Percentiles rank a stretch among this genome's conserved stretches.
phyloP scores from a whole-genome alignment of 2,329 filamentous ascomycete genomes.

The Chrysosporium keratinophilum region DNA sequence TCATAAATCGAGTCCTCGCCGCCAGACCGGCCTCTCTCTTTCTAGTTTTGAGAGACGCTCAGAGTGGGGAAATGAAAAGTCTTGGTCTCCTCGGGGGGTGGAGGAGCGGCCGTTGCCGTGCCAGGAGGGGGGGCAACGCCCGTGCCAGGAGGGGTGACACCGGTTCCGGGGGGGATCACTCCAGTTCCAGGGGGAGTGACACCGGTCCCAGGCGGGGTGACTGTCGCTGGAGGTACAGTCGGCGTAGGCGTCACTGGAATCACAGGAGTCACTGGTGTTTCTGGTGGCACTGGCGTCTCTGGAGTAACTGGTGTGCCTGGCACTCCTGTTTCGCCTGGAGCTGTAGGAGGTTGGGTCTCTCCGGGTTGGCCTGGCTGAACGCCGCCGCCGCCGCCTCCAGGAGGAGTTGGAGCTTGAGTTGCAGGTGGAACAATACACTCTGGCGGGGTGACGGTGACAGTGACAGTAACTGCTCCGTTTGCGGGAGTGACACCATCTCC shows the following conservation, averaged over 20 bases:
- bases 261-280: not conserved
- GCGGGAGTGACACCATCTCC: not conserved
- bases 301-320: not conserved
- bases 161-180: not conserved
- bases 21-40: not conserved
- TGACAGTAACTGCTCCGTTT: not conserved
- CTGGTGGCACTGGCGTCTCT: not conserved
- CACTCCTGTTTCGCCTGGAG: not conserved
- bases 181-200: not conserved
- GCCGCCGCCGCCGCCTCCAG: not conserved
- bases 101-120: not conserved
- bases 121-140: not conserved
- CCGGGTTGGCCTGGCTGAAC: not conserved
- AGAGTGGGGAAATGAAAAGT: slow-evolving; percentile 9
- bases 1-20: not conserved
- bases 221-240: not conserved
- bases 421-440: not conserved
- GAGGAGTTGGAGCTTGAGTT: not conserved
- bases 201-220: not conserved
- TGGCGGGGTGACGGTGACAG: slow-evolving; percentile 2
- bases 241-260: not conserved
- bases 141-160: not conserved
- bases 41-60: not conserved
- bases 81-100: not conserved
- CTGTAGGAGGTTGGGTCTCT: not conserved